Base-by-base conservation (phyloP, 2,329 filamentous ascomycete species). In the Kalaharituber pfeilii region DNA sequence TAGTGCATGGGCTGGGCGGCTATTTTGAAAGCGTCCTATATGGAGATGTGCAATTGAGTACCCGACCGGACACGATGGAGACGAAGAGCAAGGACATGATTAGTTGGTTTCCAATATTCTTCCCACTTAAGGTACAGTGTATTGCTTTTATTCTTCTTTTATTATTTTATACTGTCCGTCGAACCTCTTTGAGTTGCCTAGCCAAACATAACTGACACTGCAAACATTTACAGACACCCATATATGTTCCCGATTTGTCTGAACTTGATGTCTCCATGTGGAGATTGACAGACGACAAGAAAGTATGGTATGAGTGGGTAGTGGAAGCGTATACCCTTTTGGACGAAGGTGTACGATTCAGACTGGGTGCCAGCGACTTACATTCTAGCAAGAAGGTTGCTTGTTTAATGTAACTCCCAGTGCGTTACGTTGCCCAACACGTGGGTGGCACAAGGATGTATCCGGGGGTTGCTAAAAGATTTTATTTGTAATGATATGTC, bases 1-100 rank as follows among this genome's bases (percentile, higher is more conserved):
- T 91, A 6, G 84, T 88, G 30, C 91, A 98, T 67, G 91, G 91
- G 1, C 70, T 98, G 42, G 91, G 81, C 0, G 91, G 89, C 0
- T 98, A 95, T 68, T 98, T 98, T 67, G 91, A 98, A 70, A 86
- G 87, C 0, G 86, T 94, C n/a, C 75, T 98, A 20, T 98, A 96
- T 66, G 59, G 63, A 71, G 80, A 79, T 62, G 78, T 95, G 3
- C 89, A 96, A 71, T 75, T 98, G 56, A 94, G 86, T 65, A 98
- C 84, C 3, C 83, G 94, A 64, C 93, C 91, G 0, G 84, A 94
- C 60, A 85, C 82, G 27, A 96, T 98, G 70, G 86, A 91, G 54
- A 72, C 73, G 55, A 96, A 96, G 77, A 94, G 87, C 73, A 84
- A 83, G 66, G 88, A 93, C 64, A 98, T 98, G 93, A 94, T 95